Evolutionary conservation across 1,284 basidiomycete species (phyloP), one percentile per base, ranked within the genome.

Genomic region (Ustilago shanxiensis): DNA sequence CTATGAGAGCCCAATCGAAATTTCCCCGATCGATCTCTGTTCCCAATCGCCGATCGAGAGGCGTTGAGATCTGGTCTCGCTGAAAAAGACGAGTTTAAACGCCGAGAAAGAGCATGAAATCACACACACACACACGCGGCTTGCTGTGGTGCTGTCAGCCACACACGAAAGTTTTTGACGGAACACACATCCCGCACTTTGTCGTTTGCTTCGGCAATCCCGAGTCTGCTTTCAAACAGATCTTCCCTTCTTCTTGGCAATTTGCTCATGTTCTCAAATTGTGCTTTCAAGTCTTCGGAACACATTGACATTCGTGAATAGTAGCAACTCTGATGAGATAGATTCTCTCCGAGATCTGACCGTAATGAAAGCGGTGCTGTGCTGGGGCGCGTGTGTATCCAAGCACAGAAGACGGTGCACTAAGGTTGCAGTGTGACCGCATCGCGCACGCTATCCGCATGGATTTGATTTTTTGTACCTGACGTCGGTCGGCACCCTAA

Each of bases 391-490:
- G 35, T 4, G 53, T 26, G 31, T 22, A 35, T 37, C 14, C 9
- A 6, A 33, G 11, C 31, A 6, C 31, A 33, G 6, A 33, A 5
- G 31, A 33, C 11, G 11, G 6, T 33, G 31, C 11, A 33, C 31
- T 6, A 33, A 14, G 20, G n/a, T 28, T 55, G 53, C 53, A 37
- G 35, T 37, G 53, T 55, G 53, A 55, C 53, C 53, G 53, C 53
- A 55, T 55, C 53, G 53, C 37, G 35, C 53, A 24, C 20, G 3
- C 8, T 2, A 45, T 20, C 44, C 44, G 44, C 44, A 45, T 45
- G 39, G 39, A 18, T 49, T 49, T 20, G n/a, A n/a, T n/a, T n/a
- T n/a, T n/a, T n/a, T 49, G 47, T 49, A 20, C 49, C 49, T 50
- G 44, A 45, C 18, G 44, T 37, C 35, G 35, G 44, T 37, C 35